phyloP scores from a whole-genome alignment of 768 basidiomycete species.

The Lactifluus pinguis region DNA sequence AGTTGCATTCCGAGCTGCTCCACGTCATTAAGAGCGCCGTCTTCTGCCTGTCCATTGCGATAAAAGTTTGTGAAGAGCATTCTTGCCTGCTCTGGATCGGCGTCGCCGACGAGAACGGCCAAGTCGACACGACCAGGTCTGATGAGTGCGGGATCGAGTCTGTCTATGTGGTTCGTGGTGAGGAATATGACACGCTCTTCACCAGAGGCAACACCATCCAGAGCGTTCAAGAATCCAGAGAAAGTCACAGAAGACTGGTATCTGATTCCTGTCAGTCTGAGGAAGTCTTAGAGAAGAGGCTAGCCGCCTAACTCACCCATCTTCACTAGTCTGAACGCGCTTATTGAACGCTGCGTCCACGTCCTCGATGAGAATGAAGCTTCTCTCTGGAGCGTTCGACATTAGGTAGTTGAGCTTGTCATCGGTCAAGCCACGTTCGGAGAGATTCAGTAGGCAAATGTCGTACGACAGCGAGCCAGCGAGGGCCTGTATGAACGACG shows the following conservation, averaged over 20 bases:
- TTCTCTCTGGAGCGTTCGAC: conserved; percentile 87
- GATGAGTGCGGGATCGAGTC: conserved; percentile 88
- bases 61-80: conserved; percentile 83
- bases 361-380: conserved; percentile 94
- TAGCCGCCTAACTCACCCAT: conserved; percentile 56
- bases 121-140: conserved; percentile 94
- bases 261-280: conserved; percentile 31
- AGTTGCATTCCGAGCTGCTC: conserved; percentile 44
- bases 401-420: conserved; percentile 93
- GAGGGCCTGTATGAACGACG: conserved; percentile 96
- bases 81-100: conserved; percentile 69
- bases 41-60: conserved; percentile 30
- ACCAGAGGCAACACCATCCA: conserved; percentile 95
- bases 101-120: conserved; percentile 75
- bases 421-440: conserved; percentile 91
- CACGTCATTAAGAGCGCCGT: conserved; percentile 32
- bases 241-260: conserved; percentile 96
- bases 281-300: no score
- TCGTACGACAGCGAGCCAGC: conserved; percentile 91
- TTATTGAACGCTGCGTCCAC: conserved; percentile 96
- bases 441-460: conserved; percentile 91
- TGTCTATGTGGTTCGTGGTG: conserved; percentile 94
- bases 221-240: conserved; percentile 92
- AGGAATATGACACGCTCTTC: conserved; percentile 98
- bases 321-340: conserved; percentile 81